Base-by-base conservation (phyloP, 1,284 basidiomycete species). In the Pyrrhoderma lamaoense region DNA sequence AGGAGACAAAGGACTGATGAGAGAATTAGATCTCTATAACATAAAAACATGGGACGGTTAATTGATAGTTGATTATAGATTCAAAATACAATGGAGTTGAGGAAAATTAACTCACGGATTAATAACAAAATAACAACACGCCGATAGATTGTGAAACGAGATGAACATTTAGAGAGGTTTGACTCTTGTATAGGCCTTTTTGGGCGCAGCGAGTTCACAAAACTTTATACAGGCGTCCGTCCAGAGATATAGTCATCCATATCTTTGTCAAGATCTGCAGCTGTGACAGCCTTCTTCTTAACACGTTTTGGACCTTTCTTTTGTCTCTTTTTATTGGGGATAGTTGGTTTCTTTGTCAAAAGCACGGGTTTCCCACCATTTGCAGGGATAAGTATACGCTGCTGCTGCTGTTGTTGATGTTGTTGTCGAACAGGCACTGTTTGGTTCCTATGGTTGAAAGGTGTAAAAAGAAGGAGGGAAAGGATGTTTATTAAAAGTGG, bases 251-350 rank as follows among this genome's bases (percentile, higher is more conserved):
- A 59, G 16, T 48, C 53, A 31, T 59, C 59, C 58, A 60, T 59
- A 35, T 60, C 59, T 27, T 40, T 42, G 46, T 60, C 59, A 9
- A 60, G 57, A 35, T 56, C 51, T 35, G 49, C 49, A 1, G 45
- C 34, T 9, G 52, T 58, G 27, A 31, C 7, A 7, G 38, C 7
- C 38, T 40, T 40, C 14, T 16, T 22, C 21, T 40, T 40, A n/a
- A 59, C 49, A 21, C 61, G 61, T 35, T 52, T 56, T 2, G 60
- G 57, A 16, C 57, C 57, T 40, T 60, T 60, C 56, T 58, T 60
- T 34, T 46, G 23, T 9, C 58, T 51, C 31, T 39, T 48, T 21
- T 42, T 45, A 11, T 18, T 37, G 11, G 48, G n/a, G 5, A 40
- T 13, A 39, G 37, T 14, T 35, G 21, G 3, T n/a, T n/a, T n/a